Conservation (phyloP, 2,329 filamentous ascomycete species). For the Cladosporium sp. region DNA sequence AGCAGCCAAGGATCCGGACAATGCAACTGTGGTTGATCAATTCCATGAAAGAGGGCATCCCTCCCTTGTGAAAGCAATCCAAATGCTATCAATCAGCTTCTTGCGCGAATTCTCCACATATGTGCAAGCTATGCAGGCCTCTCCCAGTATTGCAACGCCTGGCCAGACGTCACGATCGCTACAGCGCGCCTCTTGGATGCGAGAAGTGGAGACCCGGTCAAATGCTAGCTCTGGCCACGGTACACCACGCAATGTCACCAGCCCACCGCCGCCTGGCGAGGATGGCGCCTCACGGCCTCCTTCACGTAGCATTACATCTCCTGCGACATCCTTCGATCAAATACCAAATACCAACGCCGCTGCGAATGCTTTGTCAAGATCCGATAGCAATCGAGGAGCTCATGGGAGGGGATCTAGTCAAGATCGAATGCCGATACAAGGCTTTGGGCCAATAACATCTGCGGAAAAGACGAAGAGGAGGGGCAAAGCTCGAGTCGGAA, state of each 20-base stretch:
- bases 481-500: constrained; percentile 74
- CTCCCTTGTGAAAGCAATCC: constrained; percentile 47
- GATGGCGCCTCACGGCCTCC: constrained; percentile 26
- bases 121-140: constrained; percentile 49
- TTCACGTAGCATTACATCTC: constrained; percentile 36
- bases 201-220: constrained; percentile 12
- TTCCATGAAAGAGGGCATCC: constrained; percentile 22
- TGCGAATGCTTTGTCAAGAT: constrained; percentile 39
- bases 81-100: constrained; percentile 46
- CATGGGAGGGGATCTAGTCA: constrained; percentile 40
- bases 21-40: constrained; percentile 21
- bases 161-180: constrained; percentile 47
- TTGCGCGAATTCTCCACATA: constrained; percentile 50
- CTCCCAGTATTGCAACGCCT: constrained; percentile 74
- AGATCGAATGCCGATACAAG: constrained; percentile 62
- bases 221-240: constrained; percentile 24
- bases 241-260: constrained; percentile 26
- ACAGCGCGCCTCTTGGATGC: constrained; percentile 36
- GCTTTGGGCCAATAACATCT: constrained; percentile 64
- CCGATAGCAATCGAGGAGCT: constrained; percentile 35
- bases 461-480: constrained; percentile 64
- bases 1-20: constrained; percentile 15
- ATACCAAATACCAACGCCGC: constrained; percentile 48
- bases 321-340: constrained; percentile 57
- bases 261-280: constrained; percentile 27